Evolutionary conservation across 164 flowering plant species (phyloP), one percentile per base, ranked within the genome.

Genomic region (Platanus orientalis): DNA sequence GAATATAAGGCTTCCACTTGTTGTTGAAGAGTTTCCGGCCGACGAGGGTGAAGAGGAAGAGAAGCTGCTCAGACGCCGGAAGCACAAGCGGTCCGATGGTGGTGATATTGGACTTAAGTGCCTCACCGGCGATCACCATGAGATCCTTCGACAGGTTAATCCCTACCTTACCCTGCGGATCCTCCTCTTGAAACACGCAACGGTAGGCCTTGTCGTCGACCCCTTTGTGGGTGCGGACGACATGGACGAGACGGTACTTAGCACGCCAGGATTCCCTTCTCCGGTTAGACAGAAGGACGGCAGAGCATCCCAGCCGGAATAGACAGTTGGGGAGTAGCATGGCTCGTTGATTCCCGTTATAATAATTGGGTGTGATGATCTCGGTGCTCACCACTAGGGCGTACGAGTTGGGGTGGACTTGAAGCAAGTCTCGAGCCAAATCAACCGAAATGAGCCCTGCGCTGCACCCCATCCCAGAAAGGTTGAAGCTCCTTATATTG

Each of bases 291-390:
- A 83, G 23, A 1, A 81, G 72, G 52, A 83, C 69, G 0, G 88
- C 88, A 0, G 86, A 84, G 1, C 81, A 70, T 3, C 90, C 88
- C 90, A 85, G 80, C 20, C 88, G 70, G 63, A 85, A 85, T 7
- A 83, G 74, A 27, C 90, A 83, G 44, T 83, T 83, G 0, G 88
- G 84, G 1, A 85, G 67, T 10, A 83, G 76, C 90, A 78, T 83
- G 3, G 86, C 70, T 51, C 86, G 56, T 21, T 80, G 71, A 12
- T 77, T 80, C 19, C 90, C 90, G 36, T 61, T 57, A 62, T 83
- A 85, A 54, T 74, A 78, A 45, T 78, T 80, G 0, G 82, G 84
- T 0, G 88, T 83, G 7, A 81, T 80, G 70, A 80, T 80, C 71
- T 85, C 90, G 0, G 84, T 79, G 69, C 86, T 81, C 2, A 85